Base-by-base conservation (phyloP, 2,329 filamentous ascomycete species). In the Orbilia brochopaga region DNA sequence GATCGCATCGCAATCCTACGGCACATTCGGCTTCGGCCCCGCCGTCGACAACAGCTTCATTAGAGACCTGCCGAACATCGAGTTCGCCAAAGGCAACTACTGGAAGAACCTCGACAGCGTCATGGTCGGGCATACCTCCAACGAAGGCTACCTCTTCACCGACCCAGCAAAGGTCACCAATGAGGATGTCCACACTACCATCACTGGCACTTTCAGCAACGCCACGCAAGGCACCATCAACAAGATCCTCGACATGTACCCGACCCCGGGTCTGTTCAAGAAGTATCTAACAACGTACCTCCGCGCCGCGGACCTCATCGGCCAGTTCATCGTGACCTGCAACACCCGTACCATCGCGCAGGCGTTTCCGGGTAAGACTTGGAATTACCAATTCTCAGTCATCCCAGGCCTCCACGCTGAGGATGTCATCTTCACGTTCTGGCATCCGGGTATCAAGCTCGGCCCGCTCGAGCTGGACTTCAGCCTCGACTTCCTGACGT, bases 401-500 rank as follows among this genome's bases (percentile, higher is more conserved):
- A 76, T 70, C 11, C 81, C 80, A 0, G 80, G 79, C 4, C 77
- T 78, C 51, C 81, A 83, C 70, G 81, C 76, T 6, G 77, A 78
- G 6, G 81, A 83, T 63, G 75, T 82, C 4, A 73, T 82, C 4
- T 77, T 80, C 15, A 78, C 79, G 1, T 82, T 82, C 74, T 82
- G 79, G 77, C 78, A 79, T 57, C 67, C 77, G 1, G 74, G 76
- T 27, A 64, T 80, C 35, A 76, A 77, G 6, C 61, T 77, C 32
- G 75, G 77, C 23, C 73, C 79, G 23, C 73, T 78, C 5, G 77
- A 78, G 15, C 54, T 79, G 0, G 78, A 78, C 17, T 70, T 79
- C 3, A 78, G 79, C 8, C 76, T 82, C 51, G 78, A 78, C 54
- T 75, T 77, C 37, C 52, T 78, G 17, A 75, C 74, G 1, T 66